Evolutionary conservation across 208 protist species (phyloP), one percentile per base, ranked within the genome.

Genomic region (Strigomonas culicis): DNA sequence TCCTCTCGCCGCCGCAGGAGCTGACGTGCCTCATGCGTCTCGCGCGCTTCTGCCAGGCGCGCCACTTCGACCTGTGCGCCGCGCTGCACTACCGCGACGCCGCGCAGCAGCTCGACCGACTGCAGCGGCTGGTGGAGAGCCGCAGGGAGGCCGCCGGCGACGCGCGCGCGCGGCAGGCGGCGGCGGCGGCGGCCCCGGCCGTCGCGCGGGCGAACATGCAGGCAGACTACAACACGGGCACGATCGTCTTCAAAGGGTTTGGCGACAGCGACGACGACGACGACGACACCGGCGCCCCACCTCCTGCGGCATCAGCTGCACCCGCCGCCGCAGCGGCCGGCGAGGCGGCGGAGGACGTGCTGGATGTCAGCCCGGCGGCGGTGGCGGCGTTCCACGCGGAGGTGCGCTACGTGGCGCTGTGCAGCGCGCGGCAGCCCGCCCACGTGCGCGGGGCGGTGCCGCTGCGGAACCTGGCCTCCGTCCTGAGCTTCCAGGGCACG

Each of bases 151-250:
- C 15, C 19, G 43, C 24, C 4, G 47, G 17, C 13, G 39, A 59
- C 17, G 68, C 27, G 13, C 28, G 22, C 51, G 39, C 43, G 8
- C 17, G 36, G 1, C 7, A n/a, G 25, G 24, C 43, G 28, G 11
- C 51, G 31, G 7, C 4, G 0, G 31, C 22, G 7, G 19, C 19
- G 34, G 39, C 32, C 4, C 24, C 28, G 22, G 17, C 17, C 21
- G 27, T 4, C 11, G 44, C 60, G 11, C 51, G 53, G 2, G 49
- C 57, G 3, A 52, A 61, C 24, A 86, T 91, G 65, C 39, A 79
- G 17, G 86, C 78, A 1, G 78, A 95, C 63, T 87, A 80, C 71
- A 80, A 83, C 65, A 85, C 84, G 11, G 89, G 89, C 28, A 93
- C 86, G 2, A 68, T 95, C 24, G 69, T 62, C 17, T 93, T 95